Conservation (phyloP, 2,329 filamentous ascomycete species). For the Rutstroemia sp. region DNA sequence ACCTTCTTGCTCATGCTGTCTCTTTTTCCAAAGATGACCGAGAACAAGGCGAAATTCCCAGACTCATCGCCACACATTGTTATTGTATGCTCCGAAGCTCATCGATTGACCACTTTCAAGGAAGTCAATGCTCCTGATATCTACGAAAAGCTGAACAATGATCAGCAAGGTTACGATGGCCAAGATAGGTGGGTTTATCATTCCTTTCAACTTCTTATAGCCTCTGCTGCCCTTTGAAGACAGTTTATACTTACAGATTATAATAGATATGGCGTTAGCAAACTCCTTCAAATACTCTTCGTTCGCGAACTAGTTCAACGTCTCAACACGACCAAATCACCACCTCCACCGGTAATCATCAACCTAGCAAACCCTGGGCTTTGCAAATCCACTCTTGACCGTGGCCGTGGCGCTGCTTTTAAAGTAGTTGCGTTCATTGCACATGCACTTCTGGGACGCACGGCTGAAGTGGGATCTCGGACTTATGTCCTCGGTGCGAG, state of each 20-base stretch:
- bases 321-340: not conserved
- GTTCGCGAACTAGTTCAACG: not conserved
- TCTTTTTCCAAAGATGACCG: constrained; percentile 23
- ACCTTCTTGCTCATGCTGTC: constrained; percentile 24
- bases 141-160: constrained; percentile 15
- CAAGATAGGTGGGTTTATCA: constrained; percentile 4
- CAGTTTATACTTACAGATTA: not conserved
- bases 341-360: not conserved
- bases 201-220: not conserved
- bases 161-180: constrained; percentile 7
- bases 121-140: constrained; percentile 17
- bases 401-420: not conserved
- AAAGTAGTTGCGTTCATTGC: not conserved
- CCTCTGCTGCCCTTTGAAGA: not conserved
- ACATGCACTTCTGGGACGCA: not conserved
- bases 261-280: constrained; percentile 8
- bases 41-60: constrained; percentile 9
- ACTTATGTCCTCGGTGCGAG: not conserved
- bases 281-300: constrained; percentile 1
- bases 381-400: constrained; percentile 5
- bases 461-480: not conserved
- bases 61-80: constrained; percentile 13
- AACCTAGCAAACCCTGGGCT: constrained; percentile 4
- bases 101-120: constrained; percentile 19
- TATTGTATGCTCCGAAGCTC: constrained; percentile 17